Evolutionary conservation across 176 grass and related monocot species (phyloP).

Genomic region (Ananas comosus): DNA sequence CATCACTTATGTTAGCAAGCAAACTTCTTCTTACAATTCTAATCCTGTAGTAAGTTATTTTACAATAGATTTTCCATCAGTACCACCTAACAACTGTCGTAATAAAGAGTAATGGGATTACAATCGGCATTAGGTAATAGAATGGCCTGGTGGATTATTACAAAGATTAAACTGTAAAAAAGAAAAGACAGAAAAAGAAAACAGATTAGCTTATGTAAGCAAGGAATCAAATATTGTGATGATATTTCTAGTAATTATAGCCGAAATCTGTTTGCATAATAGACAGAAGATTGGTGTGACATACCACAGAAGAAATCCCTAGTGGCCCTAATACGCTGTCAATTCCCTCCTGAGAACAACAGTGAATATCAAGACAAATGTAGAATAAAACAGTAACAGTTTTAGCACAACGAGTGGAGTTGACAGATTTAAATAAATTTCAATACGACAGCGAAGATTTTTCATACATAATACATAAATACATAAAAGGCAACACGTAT

Average conservation of each 20-base stretch:
- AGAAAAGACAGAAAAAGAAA: too few species aligned
- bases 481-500: background rate
- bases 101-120: too few species aligned
- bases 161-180: too few species aligned
- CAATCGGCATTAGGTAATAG: too few species aligned
- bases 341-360: slow-evolving; percentile 32
- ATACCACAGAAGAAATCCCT: slow-evolving; percentile 45
- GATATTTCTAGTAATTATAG: background rate
- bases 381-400: background rate
- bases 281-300: background rate
- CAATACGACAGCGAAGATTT: background rate
- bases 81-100: too few species aligned
- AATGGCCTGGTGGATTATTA: too few species aligned
- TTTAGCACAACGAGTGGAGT: background rate
- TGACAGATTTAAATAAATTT: background rate
- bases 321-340: slow-evolving; percentile 27
- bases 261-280: too few species aligned
- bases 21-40: too few species aligned
- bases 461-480: background rate
- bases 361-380: background rate
- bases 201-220: background rate
- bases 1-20: too few species aligned
- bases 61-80: too few species aligned
- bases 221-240: background rate
- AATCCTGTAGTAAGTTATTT: too few species aligned